Conservation (phyloP, 1,284 basidiomycete genomes). For the Cystobasidiaceae sp. region DNA sequence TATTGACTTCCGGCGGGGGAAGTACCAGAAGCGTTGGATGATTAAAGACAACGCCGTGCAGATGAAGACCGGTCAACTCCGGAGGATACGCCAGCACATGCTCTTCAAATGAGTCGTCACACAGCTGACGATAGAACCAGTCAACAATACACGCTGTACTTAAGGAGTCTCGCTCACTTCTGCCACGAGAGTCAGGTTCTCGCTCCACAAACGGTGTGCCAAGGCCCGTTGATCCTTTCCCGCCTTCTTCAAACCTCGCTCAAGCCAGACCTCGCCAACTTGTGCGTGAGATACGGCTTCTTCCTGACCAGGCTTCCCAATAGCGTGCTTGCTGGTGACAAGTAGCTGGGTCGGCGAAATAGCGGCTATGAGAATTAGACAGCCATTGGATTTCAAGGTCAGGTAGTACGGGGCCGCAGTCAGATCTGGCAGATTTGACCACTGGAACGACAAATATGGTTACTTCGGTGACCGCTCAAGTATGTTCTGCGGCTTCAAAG, state of each 20-base stretch:
- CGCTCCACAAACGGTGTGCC: constrained; percentile 69
- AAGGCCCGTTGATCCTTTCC: constrained; percentile 69
- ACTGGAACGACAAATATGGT: constrained; percentile 54
- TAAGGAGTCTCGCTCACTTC: too few species aligned
- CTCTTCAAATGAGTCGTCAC: constrained; percentile 96
- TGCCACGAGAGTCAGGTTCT: constrained; percentile 82
- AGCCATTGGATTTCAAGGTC: constrained; percentile 94
- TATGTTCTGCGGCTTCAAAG: background rate
- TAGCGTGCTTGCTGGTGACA: constrained; percentile 85
- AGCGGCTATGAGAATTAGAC: constrained; percentile 93
- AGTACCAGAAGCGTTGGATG: constrained; percentile 69
- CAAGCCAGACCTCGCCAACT: constrained; percentile 77
- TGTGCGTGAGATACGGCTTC: constrained; percentile 57
- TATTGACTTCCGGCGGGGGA: constrained; percentile 62
- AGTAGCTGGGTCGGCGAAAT: constrained; percentile 69
- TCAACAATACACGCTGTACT: constrained; percentile 27
- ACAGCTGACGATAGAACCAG: constrained; percentile 59
- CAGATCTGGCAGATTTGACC: constrained; percentile 66
- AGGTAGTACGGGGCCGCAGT: constrained; percentile 78
- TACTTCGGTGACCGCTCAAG: background rate
- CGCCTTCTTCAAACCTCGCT: constrained; percentile 60
- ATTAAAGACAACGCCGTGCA: constrained; percentile 84
- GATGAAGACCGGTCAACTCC: constrained; percentile 81
- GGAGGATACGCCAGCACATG: constrained; percentile 81
- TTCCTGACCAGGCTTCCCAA: constrained; percentile 56